Base-by-base conservation (phyloP, 2,329 filamentous ascomycete species). In the Thelonectria olida region DNA sequence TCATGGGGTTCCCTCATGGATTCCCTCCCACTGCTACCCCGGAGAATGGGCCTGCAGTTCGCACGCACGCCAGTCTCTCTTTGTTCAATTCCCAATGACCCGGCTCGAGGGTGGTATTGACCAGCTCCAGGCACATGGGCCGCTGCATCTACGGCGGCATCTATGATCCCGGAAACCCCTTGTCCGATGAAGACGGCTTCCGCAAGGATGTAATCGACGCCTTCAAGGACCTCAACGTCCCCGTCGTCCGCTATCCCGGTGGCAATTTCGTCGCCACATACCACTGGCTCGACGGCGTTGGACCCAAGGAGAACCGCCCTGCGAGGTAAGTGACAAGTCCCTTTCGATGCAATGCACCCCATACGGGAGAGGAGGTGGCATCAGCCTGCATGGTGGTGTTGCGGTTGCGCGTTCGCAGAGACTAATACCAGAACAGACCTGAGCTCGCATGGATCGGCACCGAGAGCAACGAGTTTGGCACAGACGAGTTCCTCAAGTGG, bases 131-230 rank as follows among this genome's bases (percentile, higher is more conserved):
- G 70, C 92, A 96, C 77, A 96, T 96, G 92, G 92, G 92, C 70
- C 88, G 92, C 63, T 96, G 92, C 81, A 93, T 96, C 73, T 95
- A 96, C 75, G 91, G 91, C 65, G 92, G 92, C 66, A 90, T 96
- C 73, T 95, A 93, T 77, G 92, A 95, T 68, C 92, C 91, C 1
- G 85, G 84, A 31, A 93, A 89, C 74, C 79, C 87, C 3, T 83
- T 93, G n/a, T 89, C 90, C 2, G 91, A 94, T 68, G 82, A 87
- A 54, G 82, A 91, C 66, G 92, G 92, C 41, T 95, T 92, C 79
- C 89, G 92, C 38, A 92, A 84, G 67, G 92, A 96, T 77, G 92
- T 96, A 41, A 85, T 96, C 22, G 84, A 86, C 41, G 89, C 90
- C 6, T 81, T 96, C 64, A 85, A 88, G 72, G 90, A 93, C 67